Conservation (phyloP, 2,329 filamentous ascomycete species). For the Cercospora beticola region DNA sequence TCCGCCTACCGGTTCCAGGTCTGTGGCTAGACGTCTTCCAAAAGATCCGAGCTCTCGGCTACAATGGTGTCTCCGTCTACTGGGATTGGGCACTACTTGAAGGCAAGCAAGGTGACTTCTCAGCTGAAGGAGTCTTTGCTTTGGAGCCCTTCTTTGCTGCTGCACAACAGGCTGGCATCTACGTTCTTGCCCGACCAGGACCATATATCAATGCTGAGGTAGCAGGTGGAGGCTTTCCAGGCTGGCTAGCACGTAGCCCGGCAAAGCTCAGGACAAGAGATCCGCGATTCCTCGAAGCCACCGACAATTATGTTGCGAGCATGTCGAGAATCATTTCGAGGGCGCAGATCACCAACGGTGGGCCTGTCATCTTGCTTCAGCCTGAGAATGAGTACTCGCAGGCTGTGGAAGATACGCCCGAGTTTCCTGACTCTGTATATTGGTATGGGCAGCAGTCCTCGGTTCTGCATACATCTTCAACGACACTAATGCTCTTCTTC, state of each 20-base stretch:
- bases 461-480: no score
- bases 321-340: conserved; percentile 68
- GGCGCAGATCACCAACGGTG: conserved; percentile 78
- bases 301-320: conserved; percentile 63
- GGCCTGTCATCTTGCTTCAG: conserved; percentile 75
- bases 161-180: conserved; percentile 70
- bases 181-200: conserved; percentile 60
- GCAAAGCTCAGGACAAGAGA: conserved; percentile 64
- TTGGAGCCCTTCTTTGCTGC: conserved; percentile 75
- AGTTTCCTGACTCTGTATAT: conserved; percentile 67
- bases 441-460: conserved; percentile 48
- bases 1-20: conserved; percentile 59
- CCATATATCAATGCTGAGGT: conserved; percentile 71
- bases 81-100: conserved; percentile 76
- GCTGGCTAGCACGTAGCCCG: conserved; percentile 71
- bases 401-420: conserved; percentile 47
- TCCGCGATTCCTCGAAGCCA: conserved; percentile 63
- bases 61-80: conserved; percentile 78
- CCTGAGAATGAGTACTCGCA: conserved; percentile 78
- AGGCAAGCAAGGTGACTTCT: conserved; percentile 68
- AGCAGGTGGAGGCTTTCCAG: conserved; percentile 75
- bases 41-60: conserved; percentile 78
- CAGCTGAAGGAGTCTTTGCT: conserved; percentile 69
- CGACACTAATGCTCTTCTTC: conserved; percentile 40
- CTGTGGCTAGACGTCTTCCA: conserved; percentile 74